These are phyloP conservation scores for Cystobasidium tubakii DNA, from an alignment of 768 basidiomycete species.

Conservation along the genomic window DNA sequence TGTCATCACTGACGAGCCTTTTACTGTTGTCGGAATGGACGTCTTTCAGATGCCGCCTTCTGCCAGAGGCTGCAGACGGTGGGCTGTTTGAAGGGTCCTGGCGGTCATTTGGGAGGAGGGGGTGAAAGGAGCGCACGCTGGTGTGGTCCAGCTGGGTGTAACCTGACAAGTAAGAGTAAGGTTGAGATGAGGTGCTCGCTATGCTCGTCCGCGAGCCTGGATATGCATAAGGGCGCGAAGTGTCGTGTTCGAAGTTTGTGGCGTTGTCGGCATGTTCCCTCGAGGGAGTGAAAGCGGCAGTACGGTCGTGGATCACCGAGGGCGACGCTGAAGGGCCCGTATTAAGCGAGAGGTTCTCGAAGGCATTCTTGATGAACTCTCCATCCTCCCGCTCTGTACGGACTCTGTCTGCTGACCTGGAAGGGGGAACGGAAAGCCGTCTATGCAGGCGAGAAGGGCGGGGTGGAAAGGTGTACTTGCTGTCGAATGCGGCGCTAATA, in stretches of 20 bases:
- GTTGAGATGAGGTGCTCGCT: not conserved
- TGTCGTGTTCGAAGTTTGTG: not conserved
- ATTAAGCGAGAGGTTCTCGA: conserved; percentile 22
- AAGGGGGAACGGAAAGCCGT: conserved; percentile 8
- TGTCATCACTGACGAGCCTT: not conserved
- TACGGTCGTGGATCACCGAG: not conserved
- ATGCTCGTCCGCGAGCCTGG: not conserved
- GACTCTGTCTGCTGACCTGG: not conserved
- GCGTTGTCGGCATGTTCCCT: not conserved
- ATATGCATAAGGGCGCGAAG: not conserved
- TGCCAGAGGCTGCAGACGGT: not conserved
- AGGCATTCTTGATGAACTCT: conserved; percentile 29
- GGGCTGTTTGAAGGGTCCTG: not conserved
- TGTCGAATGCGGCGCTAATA: not conserved
- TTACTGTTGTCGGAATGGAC: not conserved
- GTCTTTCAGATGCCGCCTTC: not conserved
- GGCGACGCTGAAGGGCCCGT: not conserved
- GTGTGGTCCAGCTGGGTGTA: not conserved
- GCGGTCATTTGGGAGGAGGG: not conserved
- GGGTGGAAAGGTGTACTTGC: not conserved
- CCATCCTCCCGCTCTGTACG: conserved; percentile 7
- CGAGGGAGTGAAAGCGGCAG: not conserved
- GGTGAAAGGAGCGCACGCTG: not conserved
- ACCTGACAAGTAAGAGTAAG: not conserved
- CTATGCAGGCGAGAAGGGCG: not conserved